Evolutionary conservation across 1,284 basidiomycete species (phyloP), one percentile per base, ranked within the genome.

Genomic region (Coriolopsis trogii): DNA sequence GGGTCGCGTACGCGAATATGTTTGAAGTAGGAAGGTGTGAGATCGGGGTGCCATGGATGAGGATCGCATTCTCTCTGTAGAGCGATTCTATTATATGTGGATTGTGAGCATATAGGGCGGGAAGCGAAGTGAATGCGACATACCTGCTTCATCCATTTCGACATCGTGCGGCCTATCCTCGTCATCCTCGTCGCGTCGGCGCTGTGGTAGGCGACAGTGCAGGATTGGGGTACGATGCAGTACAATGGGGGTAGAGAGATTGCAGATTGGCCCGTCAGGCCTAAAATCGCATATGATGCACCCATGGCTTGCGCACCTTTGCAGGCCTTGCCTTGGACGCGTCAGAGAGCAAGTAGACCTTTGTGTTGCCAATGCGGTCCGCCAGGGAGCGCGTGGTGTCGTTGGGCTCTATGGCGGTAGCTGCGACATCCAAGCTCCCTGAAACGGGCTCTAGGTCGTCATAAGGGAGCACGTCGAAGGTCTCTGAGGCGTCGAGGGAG

Each of bases 1-100:
- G 82, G 1, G 82, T 85, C 21, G 84, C 84, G 60, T 91, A 92
- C 0, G 84, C 89, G 63, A 91, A 91, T 48, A 90, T 75, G 45
- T 82, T 78, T 4, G 78, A 73, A 4, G 89, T 91, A 16, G 85
- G 80, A 9, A 91, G 76, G 62, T 84, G 79, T 3, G 82, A 75
- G 49, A 91, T 86, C 3, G 88, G 86, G 12, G 78, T 62, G n/a
- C 89, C 90, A 6, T 73, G 75, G 20, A 92, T 64, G 29, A 91
- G 76, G 38, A 92, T 70, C 7, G 89, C 89, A 65, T 91, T 92
- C 10, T 74, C 62, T 59, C 89, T 77, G 61, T 80, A 78, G 73
- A 54, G 48, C 12, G 62, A 56, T 16, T 62, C 65, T 66, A n/a
- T n/a, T n/a, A n/a, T n/a, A n/a, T n/a, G n/a, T n/a, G n/a, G n/a